A percentile compares a stretch with the other conserved stretches of the same genome.
Conservation (phyloP, 2,329 filamentous ascomycete species). For the Lachnellula arida region DNA sequence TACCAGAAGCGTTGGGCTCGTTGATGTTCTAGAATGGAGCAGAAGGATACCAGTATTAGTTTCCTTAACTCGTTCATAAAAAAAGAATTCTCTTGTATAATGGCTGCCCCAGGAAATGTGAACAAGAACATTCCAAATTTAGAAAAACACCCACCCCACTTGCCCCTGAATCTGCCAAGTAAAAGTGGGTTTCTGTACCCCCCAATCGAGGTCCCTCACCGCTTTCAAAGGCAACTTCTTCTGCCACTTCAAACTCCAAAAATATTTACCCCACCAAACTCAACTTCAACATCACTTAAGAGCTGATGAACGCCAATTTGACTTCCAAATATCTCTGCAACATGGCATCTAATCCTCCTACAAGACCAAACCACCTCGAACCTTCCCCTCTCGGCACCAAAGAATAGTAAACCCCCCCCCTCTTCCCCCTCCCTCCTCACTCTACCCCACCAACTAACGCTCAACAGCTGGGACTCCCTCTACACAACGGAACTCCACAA, state of each 20-base stretch:
- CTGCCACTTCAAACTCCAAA: too few species aligned
- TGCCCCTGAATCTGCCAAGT: background rate
- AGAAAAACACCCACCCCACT: background rate
- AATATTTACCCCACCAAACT: too few species aligned
- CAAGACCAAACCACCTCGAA: slow-evolving; percentile 61
- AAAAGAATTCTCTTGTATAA: background rate
- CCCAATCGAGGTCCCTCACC: too few species aligned
- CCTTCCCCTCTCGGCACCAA: slow-evolving; percentile 79
- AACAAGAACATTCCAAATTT: background rate
- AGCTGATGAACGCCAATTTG: too few species aligned
- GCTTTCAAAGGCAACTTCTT: too few species aligned
- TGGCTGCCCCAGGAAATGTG: background rate
- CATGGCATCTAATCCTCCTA: slow-evolving; percentile 26
- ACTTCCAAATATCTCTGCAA: too few species aligned
- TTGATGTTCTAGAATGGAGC: slow-evolving; percentile 30
- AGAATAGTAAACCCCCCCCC: slow-evolving; percentile 63
- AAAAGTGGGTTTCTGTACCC: too few species aligned
- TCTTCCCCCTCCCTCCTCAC: background rate
- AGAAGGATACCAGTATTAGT: slow-evolving; percentile 32
- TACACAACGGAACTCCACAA: slow-evolving; percentile 70
- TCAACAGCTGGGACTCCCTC: slow-evolving; percentile 67
- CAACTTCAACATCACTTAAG: too few species aligned
- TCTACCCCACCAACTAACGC: background rate
- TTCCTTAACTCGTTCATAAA: slow-evolving; percentile 10
- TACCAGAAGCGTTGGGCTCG: slow-evolving; percentile 21